Evolutionary conservation across 148 eudicot genomes (phyloP).

Genomic region (Euryodendron excelsum): DNA sequence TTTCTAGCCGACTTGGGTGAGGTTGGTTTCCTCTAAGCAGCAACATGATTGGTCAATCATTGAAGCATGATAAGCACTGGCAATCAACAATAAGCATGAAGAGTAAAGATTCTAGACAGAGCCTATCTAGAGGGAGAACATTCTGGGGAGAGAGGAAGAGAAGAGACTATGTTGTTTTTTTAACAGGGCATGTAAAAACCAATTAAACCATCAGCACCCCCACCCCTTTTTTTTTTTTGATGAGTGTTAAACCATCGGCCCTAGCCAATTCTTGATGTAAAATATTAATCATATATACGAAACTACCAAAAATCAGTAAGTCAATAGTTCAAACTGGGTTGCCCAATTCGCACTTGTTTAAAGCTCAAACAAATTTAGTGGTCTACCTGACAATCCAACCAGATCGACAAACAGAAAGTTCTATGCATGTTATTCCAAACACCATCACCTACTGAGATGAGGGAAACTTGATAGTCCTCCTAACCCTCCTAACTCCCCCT

Average conservation of each 20-base stretch:
- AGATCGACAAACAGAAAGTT: neutral
- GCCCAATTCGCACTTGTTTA: neutral
- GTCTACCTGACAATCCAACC: constrained; percentile 5
- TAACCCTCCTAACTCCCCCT: no score
- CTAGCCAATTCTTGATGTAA: neutral
- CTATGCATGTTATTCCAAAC: neutral
- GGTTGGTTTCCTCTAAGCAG: no score
- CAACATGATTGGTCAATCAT: no score
- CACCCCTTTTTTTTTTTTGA: no score
- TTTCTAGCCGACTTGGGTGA: no score
- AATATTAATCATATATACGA: neutral
- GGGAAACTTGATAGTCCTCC: neutral
- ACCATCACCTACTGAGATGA: neutral
- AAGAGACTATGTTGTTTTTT: no score
- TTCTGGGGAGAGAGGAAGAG: no score
- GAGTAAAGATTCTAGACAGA: no score
- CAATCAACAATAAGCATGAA: no score
- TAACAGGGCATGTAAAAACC: constrained; percentile 5
- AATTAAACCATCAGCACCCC: neutral
- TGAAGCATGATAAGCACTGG: no score
- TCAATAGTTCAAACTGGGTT: neutral
- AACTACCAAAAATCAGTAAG: neutral
- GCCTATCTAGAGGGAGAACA: no score
- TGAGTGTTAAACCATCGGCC: no score
- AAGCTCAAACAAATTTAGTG: neutral